Evolutionary conservation across 495 filamentous ascomycete species (phyloP).

Genomic region (Aspergillus nanangensis): DNA sequence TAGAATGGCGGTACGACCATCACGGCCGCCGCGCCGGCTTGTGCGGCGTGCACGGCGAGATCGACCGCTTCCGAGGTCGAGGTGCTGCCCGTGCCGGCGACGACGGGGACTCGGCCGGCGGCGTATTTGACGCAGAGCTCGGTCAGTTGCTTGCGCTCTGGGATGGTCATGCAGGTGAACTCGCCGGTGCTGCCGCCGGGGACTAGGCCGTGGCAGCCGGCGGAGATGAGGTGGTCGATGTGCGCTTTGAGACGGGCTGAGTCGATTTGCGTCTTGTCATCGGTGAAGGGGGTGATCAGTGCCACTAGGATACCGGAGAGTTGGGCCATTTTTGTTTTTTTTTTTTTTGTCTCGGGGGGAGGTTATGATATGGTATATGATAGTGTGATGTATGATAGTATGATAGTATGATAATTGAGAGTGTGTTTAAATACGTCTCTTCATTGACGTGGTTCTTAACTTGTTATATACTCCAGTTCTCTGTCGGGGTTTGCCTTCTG

Average conservation of each 20-base stretch:
- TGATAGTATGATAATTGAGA: too few species aligned
- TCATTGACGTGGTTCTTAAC: neutral
- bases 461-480: too few species aligned
- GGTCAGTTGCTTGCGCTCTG: constrained; percentile 35
- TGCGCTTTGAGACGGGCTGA: constrained; percentile 25
- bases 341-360: too few species aligned
- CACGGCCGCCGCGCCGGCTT: constrained; percentile 25
- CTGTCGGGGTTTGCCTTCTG: too few species aligned
- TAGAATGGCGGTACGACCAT: constrained; percentile 41
- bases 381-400: neutral
- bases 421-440: neutral
- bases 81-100: constrained; percentile 27
- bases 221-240: constrained; percentile 30
- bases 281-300: constrained; percentile 35
- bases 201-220: constrained; percentile 35
- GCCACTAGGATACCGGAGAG: constrained; percentile 33
- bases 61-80: constrained; percentile 29
- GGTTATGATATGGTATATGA: too few species aligned
- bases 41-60: constrained; percentile 26
- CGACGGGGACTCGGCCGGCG: constrained; percentile 30
- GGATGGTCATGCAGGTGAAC: constrained; percentile 26
- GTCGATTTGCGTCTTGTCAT: constrained; percentile 28
- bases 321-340: constrained; percentile 14
- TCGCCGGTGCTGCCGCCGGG: constrained; percentile 37
- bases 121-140: constrained; percentile 33